Percentiles rank a stretch among this genome's conserved stretches.
These are phyloP conservation scores for Casuarina cunninghamiana DNA, from an alignment of 306 rosid species.

Conservation along the genomic window DNA sequence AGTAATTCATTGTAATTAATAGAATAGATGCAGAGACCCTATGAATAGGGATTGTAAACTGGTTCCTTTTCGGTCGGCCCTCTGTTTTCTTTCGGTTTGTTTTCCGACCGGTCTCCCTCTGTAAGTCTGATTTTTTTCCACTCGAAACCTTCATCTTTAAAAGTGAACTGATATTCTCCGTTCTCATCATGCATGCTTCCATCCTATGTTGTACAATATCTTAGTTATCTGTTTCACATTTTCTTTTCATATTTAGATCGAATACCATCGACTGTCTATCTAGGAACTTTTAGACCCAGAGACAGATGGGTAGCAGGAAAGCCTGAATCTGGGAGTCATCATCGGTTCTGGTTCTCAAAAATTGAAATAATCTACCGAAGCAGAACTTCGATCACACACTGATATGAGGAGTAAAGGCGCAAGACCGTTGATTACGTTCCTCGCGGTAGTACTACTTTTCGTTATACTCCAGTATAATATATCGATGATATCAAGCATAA, in stretches of 20 bases:
- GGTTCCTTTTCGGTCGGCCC: no score
- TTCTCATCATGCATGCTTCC: not conserved
- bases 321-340: not conserved
- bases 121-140: no score
- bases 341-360: not conserved
- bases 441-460: slow-evolving; percentile 12
- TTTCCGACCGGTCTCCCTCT: no score
- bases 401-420: slow-evolving; percentile 22
- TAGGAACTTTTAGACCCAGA: not conserved
- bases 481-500: not conserved
- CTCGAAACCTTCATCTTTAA: no score
- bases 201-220: not conserved
- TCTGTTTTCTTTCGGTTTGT: no score
- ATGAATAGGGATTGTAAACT: no score
- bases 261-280: not conserved
- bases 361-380: not conserved
- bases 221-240: not conserved
- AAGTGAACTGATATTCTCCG: not conserved
- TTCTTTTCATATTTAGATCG: not conserved
- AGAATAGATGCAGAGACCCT: no score
- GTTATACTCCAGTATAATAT: slow-evolving; percentile 8
- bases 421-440: not conserved
- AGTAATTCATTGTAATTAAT: no score
- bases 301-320: not conserved
- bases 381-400: not conserved